Conservation (phyloP, 169 alveolate species). For the Plasmodium inui region DNA sequence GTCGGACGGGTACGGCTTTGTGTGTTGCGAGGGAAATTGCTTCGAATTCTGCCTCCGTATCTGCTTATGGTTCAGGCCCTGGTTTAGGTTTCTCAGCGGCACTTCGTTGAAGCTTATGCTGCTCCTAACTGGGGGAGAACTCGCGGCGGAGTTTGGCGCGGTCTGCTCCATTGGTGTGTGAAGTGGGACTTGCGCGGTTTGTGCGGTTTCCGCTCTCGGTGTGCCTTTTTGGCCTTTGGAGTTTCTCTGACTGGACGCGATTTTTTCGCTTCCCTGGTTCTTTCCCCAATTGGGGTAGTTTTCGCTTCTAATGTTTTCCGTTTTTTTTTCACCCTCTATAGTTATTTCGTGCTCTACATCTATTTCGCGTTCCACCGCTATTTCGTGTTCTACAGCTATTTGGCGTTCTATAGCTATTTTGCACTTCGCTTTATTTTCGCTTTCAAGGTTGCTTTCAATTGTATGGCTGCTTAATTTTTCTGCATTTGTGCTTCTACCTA, state of each 20-base stretch:
- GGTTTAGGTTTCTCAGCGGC: not conserved
- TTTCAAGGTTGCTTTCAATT: not conserved
- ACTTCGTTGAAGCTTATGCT: not conserved
- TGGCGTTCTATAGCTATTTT: not conserved
- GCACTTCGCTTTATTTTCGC: not conserved
- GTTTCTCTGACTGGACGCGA: not conserved
- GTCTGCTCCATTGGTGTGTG: not conserved
- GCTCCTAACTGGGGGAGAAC: not conserved
- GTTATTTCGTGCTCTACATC: not conserved
- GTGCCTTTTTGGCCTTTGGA: not conserved
- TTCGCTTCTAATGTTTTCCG: not conserved
- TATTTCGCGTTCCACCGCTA: not conserved
- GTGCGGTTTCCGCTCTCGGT: not conserved
- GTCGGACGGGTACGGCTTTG: not conserved
- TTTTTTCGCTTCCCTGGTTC: not conserved
- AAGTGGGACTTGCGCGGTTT: not conserved
- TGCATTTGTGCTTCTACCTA: not conserved
- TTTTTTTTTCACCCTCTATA: not conserved
- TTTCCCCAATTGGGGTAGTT: not conserved
- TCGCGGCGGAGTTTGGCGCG: not conserved
- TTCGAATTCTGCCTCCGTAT: not conserved
- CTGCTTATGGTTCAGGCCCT: not conserved
- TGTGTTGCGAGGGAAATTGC: not conserved
- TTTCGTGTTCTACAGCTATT: not conserved
- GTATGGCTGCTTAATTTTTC: not conserved